Conservation (phyloP, 352 stramenopile species). For the Halophytophthora polymorphica region DNA sequence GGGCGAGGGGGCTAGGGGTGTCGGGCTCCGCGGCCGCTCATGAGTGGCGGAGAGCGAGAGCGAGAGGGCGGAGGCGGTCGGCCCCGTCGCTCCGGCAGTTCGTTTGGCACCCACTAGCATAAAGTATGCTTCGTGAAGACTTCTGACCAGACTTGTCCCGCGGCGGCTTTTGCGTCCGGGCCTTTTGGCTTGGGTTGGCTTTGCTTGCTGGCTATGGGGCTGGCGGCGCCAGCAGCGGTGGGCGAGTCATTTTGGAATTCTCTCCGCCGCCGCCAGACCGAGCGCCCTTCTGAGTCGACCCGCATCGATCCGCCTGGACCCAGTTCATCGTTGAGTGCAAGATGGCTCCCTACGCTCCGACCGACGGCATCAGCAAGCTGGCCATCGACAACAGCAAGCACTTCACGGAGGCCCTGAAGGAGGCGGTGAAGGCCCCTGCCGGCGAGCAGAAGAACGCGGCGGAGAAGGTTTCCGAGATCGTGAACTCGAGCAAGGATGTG, state of each 20-base stretch:
- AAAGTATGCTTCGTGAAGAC: too few relatives aligned
- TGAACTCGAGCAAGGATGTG: constrained; percentile 68
- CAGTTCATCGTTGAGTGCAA: constrained; percentile 25
- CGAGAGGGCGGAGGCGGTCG: background rate
- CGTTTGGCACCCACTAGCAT: too few relatives aligned
- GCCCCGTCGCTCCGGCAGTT: background rate
- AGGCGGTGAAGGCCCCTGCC: constrained; percentile 63
- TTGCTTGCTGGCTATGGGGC: background rate
- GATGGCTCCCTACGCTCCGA: constrained; percentile 83
- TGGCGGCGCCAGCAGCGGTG: background rate
- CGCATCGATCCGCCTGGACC: constrained; percentile 25
- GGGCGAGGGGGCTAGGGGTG: constrained; percentile 1
- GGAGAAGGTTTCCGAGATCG: constrained; percentile 82
- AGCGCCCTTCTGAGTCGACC: constrained; percentile 26
- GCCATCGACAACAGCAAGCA: constrained; percentile 89
- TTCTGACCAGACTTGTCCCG: too few relatives aligned
- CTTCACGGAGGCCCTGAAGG: constrained; percentile 81
- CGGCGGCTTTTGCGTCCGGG: background rate
- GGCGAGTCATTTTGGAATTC: constrained; percentile 79
- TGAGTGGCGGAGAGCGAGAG: constrained; percentile 33
- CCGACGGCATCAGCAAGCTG: constrained; percentile 81
- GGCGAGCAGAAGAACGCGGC: constrained; percentile 82
- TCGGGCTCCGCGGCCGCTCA: constrained; percentile 8
- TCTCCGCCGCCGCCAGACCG: constrained; percentile 41
- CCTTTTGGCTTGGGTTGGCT: constrained; percentile 2